Evolutionary conservation across 805 yeast species (phyloP).

Genomic region (Pichia thaimueangensis): DNA sequence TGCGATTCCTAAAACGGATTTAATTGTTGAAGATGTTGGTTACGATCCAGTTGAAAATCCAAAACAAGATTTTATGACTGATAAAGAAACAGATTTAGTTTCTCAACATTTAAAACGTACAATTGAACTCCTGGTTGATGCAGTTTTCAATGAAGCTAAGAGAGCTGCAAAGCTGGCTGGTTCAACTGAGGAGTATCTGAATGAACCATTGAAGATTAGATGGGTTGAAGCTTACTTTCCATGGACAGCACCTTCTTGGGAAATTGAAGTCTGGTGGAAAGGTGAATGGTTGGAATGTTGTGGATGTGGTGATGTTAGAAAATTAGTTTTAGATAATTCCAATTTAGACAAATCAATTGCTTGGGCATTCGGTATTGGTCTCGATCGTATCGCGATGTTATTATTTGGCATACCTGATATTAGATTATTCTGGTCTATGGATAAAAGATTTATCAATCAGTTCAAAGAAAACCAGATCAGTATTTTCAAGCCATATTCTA

Average conservation of each 20-base stretch:
- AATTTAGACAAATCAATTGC: slow-evolving; percentile 67
- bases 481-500: slow-evolving; percentile 81
- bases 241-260: slow-evolving; percentile 98
- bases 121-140: slow-evolving; percentile 73
- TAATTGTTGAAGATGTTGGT: slow-evolving; percentile 71
- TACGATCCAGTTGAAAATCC: slow-evolving; percentile 59
- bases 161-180: slow-evolving; percentile 58
- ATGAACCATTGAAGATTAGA: slow-evolving; percentile 75
- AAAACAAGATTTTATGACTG: slow-evolving; percentile 71
- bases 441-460: slow-evolving; percentile 70
- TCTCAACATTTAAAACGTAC: slow-evolving; percentile 80
- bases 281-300: slow-evolving; percentile 97
- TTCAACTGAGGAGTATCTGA: slow-evolving; percentile 50
- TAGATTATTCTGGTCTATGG: slow-evolving; percentile 84
- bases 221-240: slow-evolving; percentile 97
- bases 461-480: slow-evolving; percentile 59
- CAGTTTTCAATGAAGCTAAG: slow-evolving; percentile 70
- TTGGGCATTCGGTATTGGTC: slow-evolving; percentile 97
- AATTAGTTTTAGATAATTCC: slow-evolving; percentile 67
- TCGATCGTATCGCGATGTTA: slow-evolving; percentile 93
- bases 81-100: slow-evolving; percentile 60
- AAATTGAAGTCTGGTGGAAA: slow-evolving; percentile 98
- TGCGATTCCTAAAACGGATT: slow-evolving; percentile 56
- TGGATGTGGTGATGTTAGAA: slow-evolving; percentile 88
- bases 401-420: slow-evolving; percentile 94